A percentile compares a stretch with the other conserved stretches of the same genome.
These are phyloP conservation scores for Ustilago crameri DNA, from an alignment of 1,284 basidiomycete genomes.

Conservation along the genomic window DNA sequence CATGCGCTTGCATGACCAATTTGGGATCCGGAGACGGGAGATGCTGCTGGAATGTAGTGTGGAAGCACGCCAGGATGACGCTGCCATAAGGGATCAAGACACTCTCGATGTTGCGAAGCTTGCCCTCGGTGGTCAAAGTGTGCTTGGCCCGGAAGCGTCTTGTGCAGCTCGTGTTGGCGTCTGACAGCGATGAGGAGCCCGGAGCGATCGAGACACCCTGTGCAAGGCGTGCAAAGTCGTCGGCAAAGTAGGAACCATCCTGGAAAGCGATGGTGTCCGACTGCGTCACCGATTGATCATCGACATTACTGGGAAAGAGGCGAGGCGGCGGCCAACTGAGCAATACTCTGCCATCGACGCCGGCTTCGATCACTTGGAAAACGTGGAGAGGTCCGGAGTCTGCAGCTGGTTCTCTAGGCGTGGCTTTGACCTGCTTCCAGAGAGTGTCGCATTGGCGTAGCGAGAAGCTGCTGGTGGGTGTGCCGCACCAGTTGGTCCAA, in stretches of 20 bases:
- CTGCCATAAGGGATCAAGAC: slow-evolving; percentile 92
- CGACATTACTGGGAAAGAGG: slow-evolving; percentile 28
- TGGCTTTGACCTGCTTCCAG: slow-evolving; percentile 40
- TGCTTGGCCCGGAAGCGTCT: slow-evolving; percentile 87
- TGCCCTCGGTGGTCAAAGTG: slow-evolving; percentile 74
- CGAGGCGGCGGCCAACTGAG: slow-evolving; percentile 83
- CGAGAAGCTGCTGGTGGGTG: slow-evolving; percentile 70
- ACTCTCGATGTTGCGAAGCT: slow-evolving; percentile 78
- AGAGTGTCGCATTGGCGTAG: slow-evolving; percentile 61
- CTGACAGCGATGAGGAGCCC: slow-evolving; percentile 69
- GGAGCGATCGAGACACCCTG: slow-evolving; percentile 74
- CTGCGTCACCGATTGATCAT: slow-evolving; percentile 12
- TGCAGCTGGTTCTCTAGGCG: slow-evolving; percentile 12
- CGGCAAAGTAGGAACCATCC: slow-evolving; percentile 77
- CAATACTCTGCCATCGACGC: slow-evolving; percentile 74
- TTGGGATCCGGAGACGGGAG: slow-evolving; percentile 39
- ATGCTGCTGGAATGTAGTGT: slow-evolving; percentile 65
- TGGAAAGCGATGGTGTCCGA: slow-evolving; percentile 46
- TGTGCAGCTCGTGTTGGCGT: slow-evolving; percentile 91
- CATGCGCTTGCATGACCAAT: slow-evolving; percentile 24
- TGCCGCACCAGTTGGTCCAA: slow-evolving; percentile 97
- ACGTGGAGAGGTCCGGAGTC: slow-evolving; percentile 71
- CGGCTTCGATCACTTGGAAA: slow-evolving; percentile 80
- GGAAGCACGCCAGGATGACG: slow-evolving; percentile 71
- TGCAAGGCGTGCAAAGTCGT: slow-evolving; percentile 84